Percentiles rank a stretch among this genome's conserved stretches.
phyloP scores from a whole-genome alignment of 495 filamentous ascomycete species.

The Xylaria flabelliformis region DNA sequence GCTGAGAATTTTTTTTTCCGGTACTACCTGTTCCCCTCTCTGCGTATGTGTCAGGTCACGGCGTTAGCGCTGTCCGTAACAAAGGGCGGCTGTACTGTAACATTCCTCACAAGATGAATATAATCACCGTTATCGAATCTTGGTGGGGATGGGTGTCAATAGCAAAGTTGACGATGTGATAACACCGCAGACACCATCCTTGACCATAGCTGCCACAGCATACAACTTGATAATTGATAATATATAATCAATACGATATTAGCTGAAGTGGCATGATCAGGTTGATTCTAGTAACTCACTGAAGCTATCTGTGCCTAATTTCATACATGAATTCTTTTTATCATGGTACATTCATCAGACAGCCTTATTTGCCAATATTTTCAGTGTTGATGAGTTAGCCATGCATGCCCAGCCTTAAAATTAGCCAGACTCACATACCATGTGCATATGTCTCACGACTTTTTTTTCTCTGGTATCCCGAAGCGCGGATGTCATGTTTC shows the following conservation, averaged over 20 bases:
- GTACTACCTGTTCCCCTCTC: not conserved
- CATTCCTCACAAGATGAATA: not conserved
- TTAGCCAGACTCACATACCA: not conserved
- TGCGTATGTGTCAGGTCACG: not conserved
- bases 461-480: not conserved
- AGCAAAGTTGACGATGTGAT: not conserved
- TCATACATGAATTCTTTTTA: not conserved
- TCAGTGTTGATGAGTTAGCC: not conserved
- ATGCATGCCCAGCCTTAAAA: conserved; percentile 1
- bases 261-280: not conserved
- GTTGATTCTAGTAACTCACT: not conserved
- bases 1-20: not conserved
- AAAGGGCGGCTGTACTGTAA: not conserved
- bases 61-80: not conserved
- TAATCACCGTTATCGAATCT: not conserved
- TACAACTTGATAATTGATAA: not conserved
- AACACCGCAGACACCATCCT: not conserved
- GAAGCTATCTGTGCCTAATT: conserved; percentile 1
- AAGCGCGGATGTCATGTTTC: not conserved
- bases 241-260: not conserved
- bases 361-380: conserved; percentile 15
- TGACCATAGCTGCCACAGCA: not conserved
- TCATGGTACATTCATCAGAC: not conserved
- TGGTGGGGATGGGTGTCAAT: not conserved
- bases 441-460: conserved; percentile 1